phyloP scores from a whole-genome alignment of 2,329 filamentous ascomycete genomes.

The Trichoderma sp. region DNA sequence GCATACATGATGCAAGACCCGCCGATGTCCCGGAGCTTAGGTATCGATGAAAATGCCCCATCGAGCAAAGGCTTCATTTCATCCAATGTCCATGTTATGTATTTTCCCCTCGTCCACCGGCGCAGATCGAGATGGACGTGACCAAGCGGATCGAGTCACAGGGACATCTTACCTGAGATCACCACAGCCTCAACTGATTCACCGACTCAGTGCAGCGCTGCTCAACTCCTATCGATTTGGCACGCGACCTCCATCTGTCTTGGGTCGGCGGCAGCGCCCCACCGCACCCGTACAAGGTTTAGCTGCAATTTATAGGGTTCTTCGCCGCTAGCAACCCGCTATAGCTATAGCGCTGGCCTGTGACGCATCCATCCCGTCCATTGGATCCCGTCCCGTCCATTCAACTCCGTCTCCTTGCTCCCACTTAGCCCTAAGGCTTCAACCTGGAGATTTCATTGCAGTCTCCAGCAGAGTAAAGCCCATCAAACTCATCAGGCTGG shows the following conservation, averaged over 20 bases:
- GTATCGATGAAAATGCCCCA: neutral
- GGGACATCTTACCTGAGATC: neutral
- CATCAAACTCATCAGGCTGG: slow-evolving; percentile 5
- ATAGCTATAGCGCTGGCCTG: neutral
- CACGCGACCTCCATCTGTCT: slow-evolving; percentile 5
- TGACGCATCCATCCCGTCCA: neutral
- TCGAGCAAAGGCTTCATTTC: neutral
- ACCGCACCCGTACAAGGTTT: slow-evolving; percentile 8
- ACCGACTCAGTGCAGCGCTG: neutral
- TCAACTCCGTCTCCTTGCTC: neutral
- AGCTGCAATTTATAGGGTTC: slow-evolving; percentile 12
- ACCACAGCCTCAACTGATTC: too few relatives aligned
- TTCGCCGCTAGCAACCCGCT: slow-evolving; percentile 10
- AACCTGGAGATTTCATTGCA: neutral
- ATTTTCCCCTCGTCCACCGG: neutral
- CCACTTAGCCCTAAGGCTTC: neutral
- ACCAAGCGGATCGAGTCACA: neutral
- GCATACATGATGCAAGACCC: neutral
- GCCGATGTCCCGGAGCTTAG: neutral
- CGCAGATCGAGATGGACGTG: neutral
- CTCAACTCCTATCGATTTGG: neutral
- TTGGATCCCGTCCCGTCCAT: neutral
- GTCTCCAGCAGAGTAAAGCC: neutral
- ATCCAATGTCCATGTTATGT: neutral
- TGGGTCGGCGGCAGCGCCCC: neutral